These are phyloP conservation scores for Puccinia brachypodii DNA, from an alignment of 1,284 basidiomycete genomes.

Conservation along the genomic window DNA sequence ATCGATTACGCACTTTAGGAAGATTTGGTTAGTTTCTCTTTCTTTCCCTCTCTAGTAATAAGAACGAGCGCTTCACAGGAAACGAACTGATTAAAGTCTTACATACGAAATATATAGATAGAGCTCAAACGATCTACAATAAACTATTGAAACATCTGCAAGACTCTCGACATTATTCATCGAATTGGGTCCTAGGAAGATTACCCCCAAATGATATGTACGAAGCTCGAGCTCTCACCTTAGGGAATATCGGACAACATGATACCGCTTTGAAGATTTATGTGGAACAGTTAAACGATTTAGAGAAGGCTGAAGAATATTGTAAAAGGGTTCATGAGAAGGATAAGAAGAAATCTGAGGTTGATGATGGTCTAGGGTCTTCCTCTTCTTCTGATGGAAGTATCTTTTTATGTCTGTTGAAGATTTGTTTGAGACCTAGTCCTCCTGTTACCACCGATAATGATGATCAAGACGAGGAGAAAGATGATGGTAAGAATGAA, in stretches of 20 bases:
- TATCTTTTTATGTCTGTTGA: slow-evolving; percentile 81
- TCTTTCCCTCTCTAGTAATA: too few relatives aligned
- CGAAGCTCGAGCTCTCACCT: slow-evolving; percentile 82
- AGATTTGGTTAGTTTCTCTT: slow-evolving; percentile 62
- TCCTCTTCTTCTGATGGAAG: slow-evolving; percentile 58
- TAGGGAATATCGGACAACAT: slow-evolving; percentile 85
- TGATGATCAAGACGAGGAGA: neutral
- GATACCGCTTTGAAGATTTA: slow-evolving; percentile 90
- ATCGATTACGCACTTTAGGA: slow-evolving; percentile 62
- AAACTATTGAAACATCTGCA: slow-evolving; percentile 78
- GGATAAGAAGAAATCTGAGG: slow-evolving; percentile 56
- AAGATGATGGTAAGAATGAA: neutral
- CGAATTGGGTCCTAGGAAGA: slow-evolving; percentile 75
- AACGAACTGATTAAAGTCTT: slow-evolving; percentile 11
- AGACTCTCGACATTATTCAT: slow-evolving; percentile 69
- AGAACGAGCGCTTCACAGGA: too few relatives aligned
- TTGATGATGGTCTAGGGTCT: too few relatives aligned
- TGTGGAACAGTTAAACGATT: slow-evolving; percentile 79
- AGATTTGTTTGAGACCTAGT: slow-evolving; percentile 77
- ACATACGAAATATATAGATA: neutral
- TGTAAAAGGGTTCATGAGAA: slow-evolving; percentile 73
- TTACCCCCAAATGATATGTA: slow-evolving; percentile 76
- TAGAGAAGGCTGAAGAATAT: slow-evolving; percentile 85
- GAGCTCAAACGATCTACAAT: slow-evolving; percentile 61
- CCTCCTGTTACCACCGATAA: neutral